A percentile compares a stretch with the other conserved stretches of the same genome.
phyloP scores from a whole-genome alignment of 306 rosid genomes.

The Pueraria montana region DNA sequence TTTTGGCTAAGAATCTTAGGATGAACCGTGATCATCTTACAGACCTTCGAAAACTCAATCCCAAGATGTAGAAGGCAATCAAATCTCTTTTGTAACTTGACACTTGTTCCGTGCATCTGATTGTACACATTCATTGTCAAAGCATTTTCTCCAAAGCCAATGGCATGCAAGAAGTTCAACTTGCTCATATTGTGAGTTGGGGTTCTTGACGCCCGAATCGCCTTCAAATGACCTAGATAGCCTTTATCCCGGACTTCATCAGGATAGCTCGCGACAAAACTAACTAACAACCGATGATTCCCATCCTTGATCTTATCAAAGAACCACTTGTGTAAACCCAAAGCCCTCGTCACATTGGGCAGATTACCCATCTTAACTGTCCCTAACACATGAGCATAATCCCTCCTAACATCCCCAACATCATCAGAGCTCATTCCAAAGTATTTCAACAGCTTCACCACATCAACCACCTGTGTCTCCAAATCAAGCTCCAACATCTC shows the following conservation, averaged over 20 bases:
- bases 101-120: slow-evolving; percentile 64
- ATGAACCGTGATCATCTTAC: slow-evolving; percentile 53
- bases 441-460: slow-evolving; percentile 69
- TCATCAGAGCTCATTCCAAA: slow-evolving; percentile 56
- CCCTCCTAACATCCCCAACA: slow-evolving; percentile 43
- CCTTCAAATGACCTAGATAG: slow-evolving; percentile 55
- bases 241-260: slow-evolving; percentile 56
- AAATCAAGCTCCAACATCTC: slow-evolving; percentile 66
- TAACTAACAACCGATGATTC: slow-evolving; percentile 59
- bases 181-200: slow-evolving; percentile 63
- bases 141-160: slow-evolving; percentile 87
- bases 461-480: slow-evolving; percentile 58
- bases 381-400: slow-evolving; percentile 68
- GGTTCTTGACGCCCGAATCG: slow-evolving; percentile 52
- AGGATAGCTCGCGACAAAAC: slow-evolving; percentile 50
- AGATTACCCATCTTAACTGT: slow-evolving; percentile 70
- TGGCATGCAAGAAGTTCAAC: slow-evolving; percentile 70
- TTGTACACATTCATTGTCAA: slow-evolving; percentile 58
- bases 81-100: slow-evolving; percentile 64
- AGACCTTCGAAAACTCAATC: slow-evolving; percentile 67
- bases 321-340: slow-evolving; percentile 78
- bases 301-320: slow-evolving; percentile 64
- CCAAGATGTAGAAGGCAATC: slow-evolving; percentile 70
- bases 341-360: slow-evolving; percentile 74
- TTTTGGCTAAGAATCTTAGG: slow-evolving; percentile 78